Conservation (phyloP, 2,329 filamentous ascomycete genomes). For the Fusarium sp. region DNA sequence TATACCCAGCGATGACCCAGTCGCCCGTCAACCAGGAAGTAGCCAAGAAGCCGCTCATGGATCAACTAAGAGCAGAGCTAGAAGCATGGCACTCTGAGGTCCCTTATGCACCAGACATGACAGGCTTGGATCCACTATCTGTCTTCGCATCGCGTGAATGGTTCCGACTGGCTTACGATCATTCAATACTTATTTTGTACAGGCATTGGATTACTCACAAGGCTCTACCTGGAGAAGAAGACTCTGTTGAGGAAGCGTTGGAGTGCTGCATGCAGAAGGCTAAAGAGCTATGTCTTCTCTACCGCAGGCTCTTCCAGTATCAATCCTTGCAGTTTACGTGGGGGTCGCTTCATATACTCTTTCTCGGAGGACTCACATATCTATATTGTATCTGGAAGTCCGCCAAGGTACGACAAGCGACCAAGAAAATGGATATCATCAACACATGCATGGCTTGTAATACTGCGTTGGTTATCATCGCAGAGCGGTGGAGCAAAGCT, state of each 20-base stretch:
- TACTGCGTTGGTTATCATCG: slow-evolving; percentile 48
- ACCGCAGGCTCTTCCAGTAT: slow-evolving; percentile 47
- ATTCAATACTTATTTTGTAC: slow-evolving; percentile 52
- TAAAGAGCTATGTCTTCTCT: slow-evolving; percentile 47
- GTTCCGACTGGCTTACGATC: slow-evolving; percentile 51
- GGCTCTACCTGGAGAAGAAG: slow-evolving; percentile 18
- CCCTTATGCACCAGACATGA: slow-evolving; percentile 21
- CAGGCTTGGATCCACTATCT: slow-evolving; percentile 31
- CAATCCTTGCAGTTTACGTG: slow-evolving; percentile 42
- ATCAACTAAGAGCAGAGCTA: slow-evolving; percentile 37
- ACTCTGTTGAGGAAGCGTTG: slow-evolving; percentile 21
- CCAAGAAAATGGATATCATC: slow-evolving; percentile 38
- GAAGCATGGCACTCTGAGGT: slow-evolving; percentile 40
- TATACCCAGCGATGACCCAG: slow-evolving; percentile 35
- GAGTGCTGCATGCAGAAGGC: slow-evolving; percentile 19
- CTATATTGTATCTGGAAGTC: slow-evolving; percentile 46
- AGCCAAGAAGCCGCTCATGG: slow-evolving; percentile 25
- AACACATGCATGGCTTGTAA: slow-evolving; percentile 49
- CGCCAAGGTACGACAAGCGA: slow-evolving; percentile 5
- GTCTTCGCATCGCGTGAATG: slow-evolving; percentile 50
- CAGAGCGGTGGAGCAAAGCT: slow-evolving; percentile 47
- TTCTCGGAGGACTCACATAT: slow-evolving; percentile 48
- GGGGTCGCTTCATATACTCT: slow-evolving; percentile 49
- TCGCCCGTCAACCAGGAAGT: slow-evolving; percentile 4
- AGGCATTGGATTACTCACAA: slow-evolving; percentile 40